These are phyloP conservation scores for Cystofilobasidium ferigula DNA, from an alignment of 768 basidiomycete species.

Conservation along the genomic window DNA sequence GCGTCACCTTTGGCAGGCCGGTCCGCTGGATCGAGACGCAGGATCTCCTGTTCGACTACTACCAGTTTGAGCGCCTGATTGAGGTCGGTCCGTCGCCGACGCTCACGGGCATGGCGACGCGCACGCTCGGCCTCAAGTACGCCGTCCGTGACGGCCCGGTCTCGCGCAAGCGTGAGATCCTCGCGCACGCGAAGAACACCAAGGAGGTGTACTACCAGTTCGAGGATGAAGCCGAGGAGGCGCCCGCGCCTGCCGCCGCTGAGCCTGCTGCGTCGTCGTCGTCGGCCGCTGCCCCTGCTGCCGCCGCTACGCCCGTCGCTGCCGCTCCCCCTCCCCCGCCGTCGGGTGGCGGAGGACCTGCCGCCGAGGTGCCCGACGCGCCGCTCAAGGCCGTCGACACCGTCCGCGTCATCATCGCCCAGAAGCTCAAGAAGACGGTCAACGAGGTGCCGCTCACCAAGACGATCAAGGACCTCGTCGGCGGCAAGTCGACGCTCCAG, in stretches of 20 bases:
- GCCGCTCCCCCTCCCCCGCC: conserved; percentile 40
- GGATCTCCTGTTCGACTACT: conserved; percentile 77
- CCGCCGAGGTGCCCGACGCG: conserved; percentile 68
- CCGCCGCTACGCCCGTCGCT: conserved; percentile 42
- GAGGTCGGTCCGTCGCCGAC: conserved; percentile 95
- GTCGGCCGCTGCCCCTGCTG: conserved; percentile 40
- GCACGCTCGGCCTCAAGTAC: conserved; percentile 66
- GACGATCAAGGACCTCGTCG: conserved; percentile 95
- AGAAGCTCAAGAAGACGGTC: conserved; percentile 93
- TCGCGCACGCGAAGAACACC: conserved; percentile 86
- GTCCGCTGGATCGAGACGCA: conserved; percentile 99
- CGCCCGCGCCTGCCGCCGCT: conserved; percentile 38
- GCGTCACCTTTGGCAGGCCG: conserved; percentile 34
- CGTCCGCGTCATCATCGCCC: conserved; percentile 76
- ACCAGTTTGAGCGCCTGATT: conserved; percentile 81
- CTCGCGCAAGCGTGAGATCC: conserved; percentile 63
- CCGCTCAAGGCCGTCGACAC: conserved; percentile 87
- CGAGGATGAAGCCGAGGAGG: conserved; percentile 57
- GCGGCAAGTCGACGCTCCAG: conserved; percentile 95
- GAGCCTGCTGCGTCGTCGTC: conserved; percentile 34
- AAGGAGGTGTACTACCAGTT: conserved; percentile 98
- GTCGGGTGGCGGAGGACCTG: conserved; percentile 47
- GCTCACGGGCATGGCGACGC: conserved; percentile 82
- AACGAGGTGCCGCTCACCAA: conserved; percentile 81
- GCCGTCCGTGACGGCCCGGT: conserved; percentile 78